Conservation (phyloP, 129 eudicot genomes). For the Lonicera japonica region DNA sequence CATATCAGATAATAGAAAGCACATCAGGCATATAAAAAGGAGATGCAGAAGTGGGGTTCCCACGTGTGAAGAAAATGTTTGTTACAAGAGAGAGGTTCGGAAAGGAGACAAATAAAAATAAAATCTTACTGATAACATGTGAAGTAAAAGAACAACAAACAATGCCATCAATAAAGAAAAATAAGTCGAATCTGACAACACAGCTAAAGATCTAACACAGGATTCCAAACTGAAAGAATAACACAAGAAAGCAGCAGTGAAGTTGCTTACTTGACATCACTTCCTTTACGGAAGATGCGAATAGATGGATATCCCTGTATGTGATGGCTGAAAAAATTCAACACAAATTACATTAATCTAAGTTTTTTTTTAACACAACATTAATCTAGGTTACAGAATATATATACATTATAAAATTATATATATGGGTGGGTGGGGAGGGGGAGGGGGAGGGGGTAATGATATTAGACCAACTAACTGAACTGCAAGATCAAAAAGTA, state of each 20-base stretch:
- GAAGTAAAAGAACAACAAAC: neutral
- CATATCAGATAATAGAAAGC: conserved; percentile 10
- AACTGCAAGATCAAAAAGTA: neutral
- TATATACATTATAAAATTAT: too few species aligned
- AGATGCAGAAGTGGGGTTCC: too few species aligned
- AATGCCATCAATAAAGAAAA: neutral
- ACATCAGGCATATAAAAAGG: neutral
- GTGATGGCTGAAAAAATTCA: conserved; percentile 72
- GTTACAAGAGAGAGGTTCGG: too few species aligned
- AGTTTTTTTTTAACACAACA: conserved; percentile 1
- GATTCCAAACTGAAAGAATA: neutral
- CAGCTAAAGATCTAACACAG: neutral
- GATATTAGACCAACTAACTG: neutral
- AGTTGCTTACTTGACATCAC: conserved; percentile 52
- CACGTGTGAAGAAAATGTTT: too few species aligned
- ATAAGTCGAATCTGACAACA: neutral
- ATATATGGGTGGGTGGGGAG: neutral
- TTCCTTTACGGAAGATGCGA: conserved; percentile 94
- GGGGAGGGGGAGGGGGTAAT: neutral
- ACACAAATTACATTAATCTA: neutral
- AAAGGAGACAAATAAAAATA: too few species aligned
- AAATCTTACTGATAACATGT: neutral
- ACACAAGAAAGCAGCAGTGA: neutral
- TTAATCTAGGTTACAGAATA: too few species aligned
- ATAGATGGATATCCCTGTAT: conserved; percentile 98